Evolutionary conservation across 176 grass and related monocot genomes (phyloP), one percentile per base, ranked within the genome.

Genomic region (Aegilops sharonensis): DNA sequence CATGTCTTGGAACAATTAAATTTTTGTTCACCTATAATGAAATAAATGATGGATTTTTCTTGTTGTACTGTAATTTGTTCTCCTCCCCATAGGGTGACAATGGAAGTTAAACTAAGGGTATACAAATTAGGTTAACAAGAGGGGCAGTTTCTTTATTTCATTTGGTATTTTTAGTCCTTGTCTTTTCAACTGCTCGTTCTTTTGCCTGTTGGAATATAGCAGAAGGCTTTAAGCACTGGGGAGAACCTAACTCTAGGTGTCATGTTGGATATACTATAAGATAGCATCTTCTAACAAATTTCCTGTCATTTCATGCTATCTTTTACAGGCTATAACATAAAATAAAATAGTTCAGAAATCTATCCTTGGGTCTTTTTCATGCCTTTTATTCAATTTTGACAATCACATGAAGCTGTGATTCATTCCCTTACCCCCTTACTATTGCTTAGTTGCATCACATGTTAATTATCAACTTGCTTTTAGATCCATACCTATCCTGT

Each of bases 151-250:
- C 18, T 71, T 78, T 78, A 20, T 69, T 47, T 64, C 37, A 62
- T 77, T 69, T 81, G 14, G 25, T 47, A 31, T 30, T 21, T 21
- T 59, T 11, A 25, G 56, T 18, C 60, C 67, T 84, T 81, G 48
- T 48, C 59, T 72, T 75, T 11, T 29, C 80, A 79, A 39, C 17
- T 17, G 5, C 27, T 66, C 4, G 42, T 81, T 64, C 71, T 47
- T 89, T 90, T 77, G 64, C 48, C 8, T 20, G 5, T 72, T 25
- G 78, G 24, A 78, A 78, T 85, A 36, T 50, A 75, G 11, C 30
- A 31, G 69, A 47, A 66, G 24, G 47, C 32, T 37, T 47, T 67
- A 54, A 65, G 2, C 57, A 76, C 21, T 75, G 23, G 18, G 77
- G 40, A 75, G 37, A 60, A 35, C 57, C 47, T 72, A 82, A 32